A percentile compares a stretch with the other conserved stretches of the same genome.
phyloP scores from a whole-genome alignment of 805 yeast genomes.

The Pichia pseudocactophila region DNA sequence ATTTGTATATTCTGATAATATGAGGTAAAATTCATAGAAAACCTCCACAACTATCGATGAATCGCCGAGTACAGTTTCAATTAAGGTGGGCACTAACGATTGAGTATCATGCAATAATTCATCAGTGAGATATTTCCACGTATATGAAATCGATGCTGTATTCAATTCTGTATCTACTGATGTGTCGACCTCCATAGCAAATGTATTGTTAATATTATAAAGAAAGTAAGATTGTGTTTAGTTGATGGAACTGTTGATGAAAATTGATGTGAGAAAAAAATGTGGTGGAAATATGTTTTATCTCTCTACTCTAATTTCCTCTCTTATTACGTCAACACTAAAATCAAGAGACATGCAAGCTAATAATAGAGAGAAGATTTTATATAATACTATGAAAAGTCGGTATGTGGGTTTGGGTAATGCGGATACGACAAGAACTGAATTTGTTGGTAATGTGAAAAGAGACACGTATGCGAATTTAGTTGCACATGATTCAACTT shows the following conservation, averaged over 20 bases:
- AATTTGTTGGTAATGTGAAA: conserved; percentile 60
- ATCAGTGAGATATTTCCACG: conserved; percentile 9
- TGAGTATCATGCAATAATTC: not conserved
- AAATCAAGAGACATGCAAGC: not conserved
- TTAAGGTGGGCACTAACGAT: not conserved
- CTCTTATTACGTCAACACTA: too few relatives aligned
- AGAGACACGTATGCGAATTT: conserved; percentile 59
- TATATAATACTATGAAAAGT: conserved; percentile 28
- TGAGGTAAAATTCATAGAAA: conserved; percentile 22
- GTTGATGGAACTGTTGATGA: too few relatives aligned
- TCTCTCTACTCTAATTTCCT: too few relatives aligned
- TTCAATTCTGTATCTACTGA: not conserved
- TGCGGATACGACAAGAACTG: conserved; percentile 58
- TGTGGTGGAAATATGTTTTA: too few relatives aligned
- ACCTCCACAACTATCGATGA: conserved; percentile 12
- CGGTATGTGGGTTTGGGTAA: conserved; percentile 72
- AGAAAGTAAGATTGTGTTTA: too few relatives aligned
- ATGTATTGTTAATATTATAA: too few relatives aligned
- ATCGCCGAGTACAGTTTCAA: conserved; percentile 9
- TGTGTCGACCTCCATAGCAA: too few relatives aligned
- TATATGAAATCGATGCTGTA: not conserved
- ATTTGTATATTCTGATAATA: conserved; percentile 17
- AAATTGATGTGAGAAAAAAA: too few relatives aligned
- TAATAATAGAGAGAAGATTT: conserved; percentile 2
- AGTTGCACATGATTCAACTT: conserved; percentile 47